Base-by-base conservation (phyloP, 176 grass and related monocot genomes). In the Avena atlantica region DNA sequence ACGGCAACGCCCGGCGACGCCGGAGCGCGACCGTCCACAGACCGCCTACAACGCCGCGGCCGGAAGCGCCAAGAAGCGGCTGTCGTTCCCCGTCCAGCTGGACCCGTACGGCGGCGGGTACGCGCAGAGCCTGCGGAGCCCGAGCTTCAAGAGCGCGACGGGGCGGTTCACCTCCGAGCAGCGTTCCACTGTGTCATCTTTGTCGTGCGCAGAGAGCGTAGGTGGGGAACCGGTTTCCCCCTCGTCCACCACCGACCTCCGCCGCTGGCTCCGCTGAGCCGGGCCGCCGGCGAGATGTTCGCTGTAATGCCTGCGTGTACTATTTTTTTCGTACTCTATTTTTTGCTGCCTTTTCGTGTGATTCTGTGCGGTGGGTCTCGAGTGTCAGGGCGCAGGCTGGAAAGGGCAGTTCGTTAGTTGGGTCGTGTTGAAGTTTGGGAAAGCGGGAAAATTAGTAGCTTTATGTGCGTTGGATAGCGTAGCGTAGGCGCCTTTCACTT, bases 91-190 rank as follows among this genome's bases (percentile, higher is more conserved):
- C 1, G 85, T 92, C 4, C 81, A 50, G 17, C 72, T 65, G 4
- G 91, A 91, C 55, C 50, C 87, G 10, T 84, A 89, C 50, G 75
- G 74, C 49, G 24, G 15, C 8, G 74, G 76, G 44, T 89, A 91
- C 78, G 91, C 96, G 71, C 82, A 89, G 84, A 91, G 48, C 80
- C 85, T 98, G 58, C 87, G 96, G 12, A 96, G 93, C 84, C 96
- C 96, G 15, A 98, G 96, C 87, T 96, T 98, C 78, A 98, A 98
- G 90, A 96, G 93, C 83, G 93, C 91, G 21, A 85, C 90, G 55
- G 96, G 92, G 17, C 75, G 90, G 37, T 94, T 92, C 86, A 91
- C 91, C 10, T 88, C 90, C 3, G 96, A 98, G 83, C 90, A 89
- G 82, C 78, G 93, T 19, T 98, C 96, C 2, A 98, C 89, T 34